Evolutionary conservation across 768 basidiomycete species (phyloP).

Genomic region (Collybia nuda): DNA sequence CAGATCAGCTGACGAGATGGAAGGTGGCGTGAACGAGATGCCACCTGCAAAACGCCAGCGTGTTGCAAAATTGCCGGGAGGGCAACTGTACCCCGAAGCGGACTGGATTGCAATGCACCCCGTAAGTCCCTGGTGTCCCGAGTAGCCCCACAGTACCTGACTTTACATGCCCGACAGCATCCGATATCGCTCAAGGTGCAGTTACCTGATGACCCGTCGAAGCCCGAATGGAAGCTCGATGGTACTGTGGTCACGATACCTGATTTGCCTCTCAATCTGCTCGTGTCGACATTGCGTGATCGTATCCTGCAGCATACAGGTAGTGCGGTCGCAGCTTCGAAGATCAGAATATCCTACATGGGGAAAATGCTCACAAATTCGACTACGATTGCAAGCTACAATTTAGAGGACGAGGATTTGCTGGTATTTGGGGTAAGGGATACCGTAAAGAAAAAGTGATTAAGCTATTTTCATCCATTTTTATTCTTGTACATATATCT

Average conservation of each 20-base stretch:
- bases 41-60: constrained; percentile 88
- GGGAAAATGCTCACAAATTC: constrained; percentile 88
- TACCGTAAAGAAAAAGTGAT: constrained; percentile 55
- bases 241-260: constrained; percentile 75
- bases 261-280: constrained; percentile 79
- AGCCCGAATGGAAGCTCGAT: constrained; percentile 93
- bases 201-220: constrained; percentile 77
- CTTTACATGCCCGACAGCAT: constrained; percentile 42
- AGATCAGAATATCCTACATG: constrained; percentile 75
- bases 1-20: constrained; percentile 81
- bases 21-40: constrained; percentile 58
- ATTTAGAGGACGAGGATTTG: constrained; percentile 89
- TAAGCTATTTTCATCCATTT: background rate
- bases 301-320: constrained; percentile 79
- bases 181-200: constrained; percentile 86
- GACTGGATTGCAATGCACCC: constrained; percentile 94
- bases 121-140: constrained; percentile 34
- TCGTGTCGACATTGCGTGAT: constrained; percentile 89
- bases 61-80: constrained; percentile 83
- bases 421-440: constrained; percentile 78
- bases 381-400: constrained; percentile 81
- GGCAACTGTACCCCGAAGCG: constrained; percentile 79
- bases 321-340: constrained; percentile 76
- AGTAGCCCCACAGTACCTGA: background rate
- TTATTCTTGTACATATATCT: background rate